Base-by-base conservation (phyloP, 2,329 filamentous ascomycete species). In the Trichocomaceae sp. region DNA sequence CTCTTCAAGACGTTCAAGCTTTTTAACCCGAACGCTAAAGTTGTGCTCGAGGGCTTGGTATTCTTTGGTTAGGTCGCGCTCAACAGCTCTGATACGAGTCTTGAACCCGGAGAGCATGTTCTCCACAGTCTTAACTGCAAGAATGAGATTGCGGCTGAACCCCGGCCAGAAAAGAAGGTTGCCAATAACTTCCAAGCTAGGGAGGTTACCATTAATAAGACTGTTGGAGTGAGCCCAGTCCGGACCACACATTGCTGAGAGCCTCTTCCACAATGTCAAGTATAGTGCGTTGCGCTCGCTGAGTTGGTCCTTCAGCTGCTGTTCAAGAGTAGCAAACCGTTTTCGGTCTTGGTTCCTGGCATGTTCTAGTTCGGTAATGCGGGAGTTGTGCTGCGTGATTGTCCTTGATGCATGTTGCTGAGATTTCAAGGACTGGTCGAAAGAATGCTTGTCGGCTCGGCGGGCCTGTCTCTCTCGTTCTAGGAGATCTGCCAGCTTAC, bases 211-310 rank as follows among this genome's bases (percentile, higher is more conserved):
- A 64, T 93, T 92, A 66, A 97, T 88, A 22, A 96, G 82, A 55
- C 86, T 87, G 70, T 97, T 91, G 64, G 86, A 84, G 69, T 96
- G 88, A 4, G 88, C 83, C 92, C 93, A 99, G 66, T 97, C 93
- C 0, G 84, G 81, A 10, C 93, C 93, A 64, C 93, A 97, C 44
- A 97, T 79, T 0, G 83, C 80, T 3, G 89, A 91, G 8, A 99
- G 79, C 46, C 88, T 83, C 59, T 92, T 92, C 93, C 93, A 99
- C 5, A 97, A 76, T n/a, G 84, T 80, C 20, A 96, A 81, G 17
- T 97, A 79, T 51, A 99, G 77, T 57, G 88, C 87, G 72, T 97
- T 96, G 54, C 93, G 85, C 72, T 97, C 93, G 44, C 81, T 82
- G 39, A 97, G 80, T 72, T 97, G 90, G 51, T 96, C 91, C 62